Conservation (phyloP, 2,329 filamentous ascomycete species). For the Colletotrichum eleusines region DNA sequence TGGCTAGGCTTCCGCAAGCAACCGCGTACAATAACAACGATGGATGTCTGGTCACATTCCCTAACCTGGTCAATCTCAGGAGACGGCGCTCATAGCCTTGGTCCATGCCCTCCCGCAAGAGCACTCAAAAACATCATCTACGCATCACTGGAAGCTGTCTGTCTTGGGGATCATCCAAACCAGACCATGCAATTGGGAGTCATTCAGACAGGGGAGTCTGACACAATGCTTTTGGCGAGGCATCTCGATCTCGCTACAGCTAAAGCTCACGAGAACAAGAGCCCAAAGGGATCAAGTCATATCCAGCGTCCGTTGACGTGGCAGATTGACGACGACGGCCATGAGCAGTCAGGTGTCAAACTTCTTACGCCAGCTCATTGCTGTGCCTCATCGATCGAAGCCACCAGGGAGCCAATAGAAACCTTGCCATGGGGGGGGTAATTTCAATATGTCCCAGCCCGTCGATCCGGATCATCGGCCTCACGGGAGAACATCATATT, state of each 20-base stretch:
- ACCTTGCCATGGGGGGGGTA: neutral
- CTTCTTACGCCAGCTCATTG: neutral
- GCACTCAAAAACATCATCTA: neutral
- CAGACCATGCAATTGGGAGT: neutral
- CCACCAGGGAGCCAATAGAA: neutral
- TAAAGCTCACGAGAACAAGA: neutral
- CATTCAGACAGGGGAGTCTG: neutral
- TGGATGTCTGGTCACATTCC: neutral
- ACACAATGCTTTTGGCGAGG: neutral
- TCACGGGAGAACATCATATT: neutral
- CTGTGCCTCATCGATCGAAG: neutral
- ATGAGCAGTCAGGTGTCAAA: neutral
- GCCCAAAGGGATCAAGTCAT: neutral
- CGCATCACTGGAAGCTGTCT: too few relatives aligned
- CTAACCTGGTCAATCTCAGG: neutral
- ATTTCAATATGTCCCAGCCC: neutral
- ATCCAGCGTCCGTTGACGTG: neutral
- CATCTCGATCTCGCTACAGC: neutral
- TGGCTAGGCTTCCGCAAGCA: neutral
- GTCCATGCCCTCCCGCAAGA: neutral
- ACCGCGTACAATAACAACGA: neutral
- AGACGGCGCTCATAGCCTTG: neutral
- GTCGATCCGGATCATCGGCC: slow-evolving; percentile 1
- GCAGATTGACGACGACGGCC: neutral
- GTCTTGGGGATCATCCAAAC: neutral